These are phyloP conservation scores for Marchantia paleacea DNA, from an alignment of 225 moss, liverwort and hornwort species.

Conservation along the genomic window DNA sequence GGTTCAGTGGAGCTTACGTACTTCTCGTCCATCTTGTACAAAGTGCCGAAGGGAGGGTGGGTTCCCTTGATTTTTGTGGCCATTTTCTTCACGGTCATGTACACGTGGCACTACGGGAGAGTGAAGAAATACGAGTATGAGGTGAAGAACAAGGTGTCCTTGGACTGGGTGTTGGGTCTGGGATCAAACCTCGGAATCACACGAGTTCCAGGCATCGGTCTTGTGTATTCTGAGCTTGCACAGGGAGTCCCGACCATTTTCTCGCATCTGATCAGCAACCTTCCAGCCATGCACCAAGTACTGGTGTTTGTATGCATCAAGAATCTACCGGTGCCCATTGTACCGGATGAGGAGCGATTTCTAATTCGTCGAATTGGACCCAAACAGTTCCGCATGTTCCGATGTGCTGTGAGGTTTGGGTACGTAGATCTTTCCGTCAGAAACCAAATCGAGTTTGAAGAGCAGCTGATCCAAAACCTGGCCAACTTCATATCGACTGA, in stretches of 20 bases:
- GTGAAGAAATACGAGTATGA: constrained; percentile 25
- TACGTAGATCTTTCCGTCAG: constrained; percentile 14
- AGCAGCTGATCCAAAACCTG: constrained; percentile 16
- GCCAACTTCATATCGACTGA: constrained; percentile 4
- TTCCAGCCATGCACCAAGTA: constrained; percentile 37
- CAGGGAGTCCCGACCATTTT: constrained; percentile 41
- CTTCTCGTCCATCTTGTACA: constrained; percentile 31
- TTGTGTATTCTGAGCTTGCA: constrained; percentile 37
- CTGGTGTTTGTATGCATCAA: constrained; percentile 42
- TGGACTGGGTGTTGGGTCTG: constrained; percentile 36
- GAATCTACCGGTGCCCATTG: constrained; percentile 26
- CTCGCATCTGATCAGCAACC: constrained; percentile 25
- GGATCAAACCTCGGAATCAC: constrained; percentile 23
- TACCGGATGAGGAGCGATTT: constrained; percentile 32
- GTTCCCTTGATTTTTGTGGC: constrained; percentile 30
- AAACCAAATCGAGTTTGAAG: constrained; percentile 15
- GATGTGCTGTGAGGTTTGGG: constrained; percentile 28
- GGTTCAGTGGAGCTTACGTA: constrained; percentile 18
- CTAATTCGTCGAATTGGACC: constrained; percentile 34
- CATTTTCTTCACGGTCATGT: constrained; percentile 34
- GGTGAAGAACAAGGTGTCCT: constrained; percentile 25
- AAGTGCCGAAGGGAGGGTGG: constrained; percentile 43
- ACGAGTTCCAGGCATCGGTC: constrained; percentile 33
- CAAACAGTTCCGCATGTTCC: constrained; percentile 21
- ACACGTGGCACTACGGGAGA: constrained; percentile 34